Evolutionary conservation across 2,329 filamentous ascomycete species (phyloP), one percentile per base, ranked within the genome.

Genomic region (Phyllosticta citrichinensis): DNA sequence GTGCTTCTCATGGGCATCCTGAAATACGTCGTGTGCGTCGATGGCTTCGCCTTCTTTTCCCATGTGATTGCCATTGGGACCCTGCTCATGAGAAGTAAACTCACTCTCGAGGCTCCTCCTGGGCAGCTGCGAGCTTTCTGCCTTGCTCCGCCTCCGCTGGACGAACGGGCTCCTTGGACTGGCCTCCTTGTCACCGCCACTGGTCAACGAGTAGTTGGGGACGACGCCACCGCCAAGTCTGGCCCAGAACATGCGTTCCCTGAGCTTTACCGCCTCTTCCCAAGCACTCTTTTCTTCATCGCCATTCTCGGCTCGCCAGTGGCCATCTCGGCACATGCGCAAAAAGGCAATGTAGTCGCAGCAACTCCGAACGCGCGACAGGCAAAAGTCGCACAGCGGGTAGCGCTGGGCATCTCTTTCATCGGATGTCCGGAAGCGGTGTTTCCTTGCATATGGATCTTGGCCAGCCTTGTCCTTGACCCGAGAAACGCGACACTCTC

Each of bases 221-320:
- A 97, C 77, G 2, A 99, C 91, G 14, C 94, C 94, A 27, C 92
- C 94, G 25, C 93, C 93, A 58, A 99, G 85, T 60, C 94, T 84
- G 57, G 89, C 85, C 94, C 94, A 99, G 72, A 99, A 99, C 88
- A 99, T 96, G 67, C 93, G 87, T 73, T 99, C 94, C 57, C 94
- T 82, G 55, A 97, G 75, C 30, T 88, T 84, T 11, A 97, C 88
- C 62, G 91, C 91, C 77, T 99, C 94, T 71, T 97, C 93, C 94
- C 94, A 99, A 0, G 91, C 91, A 27, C 85, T 84, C 69, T 88
- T 90, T 74, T 95, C 90, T 35, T 91, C 89, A 56, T 94, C 90
- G 50, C 88, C 84, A 61, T 88, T 89, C 55, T 92, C 89, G 12
- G 88, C 87, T 57, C 89, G 85, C 86, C 94, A 94, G 68, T 96